Base-by-base conservation (phyloP, 1,284 basidiomycete species). In the Ustilago bromivora region DNA sequence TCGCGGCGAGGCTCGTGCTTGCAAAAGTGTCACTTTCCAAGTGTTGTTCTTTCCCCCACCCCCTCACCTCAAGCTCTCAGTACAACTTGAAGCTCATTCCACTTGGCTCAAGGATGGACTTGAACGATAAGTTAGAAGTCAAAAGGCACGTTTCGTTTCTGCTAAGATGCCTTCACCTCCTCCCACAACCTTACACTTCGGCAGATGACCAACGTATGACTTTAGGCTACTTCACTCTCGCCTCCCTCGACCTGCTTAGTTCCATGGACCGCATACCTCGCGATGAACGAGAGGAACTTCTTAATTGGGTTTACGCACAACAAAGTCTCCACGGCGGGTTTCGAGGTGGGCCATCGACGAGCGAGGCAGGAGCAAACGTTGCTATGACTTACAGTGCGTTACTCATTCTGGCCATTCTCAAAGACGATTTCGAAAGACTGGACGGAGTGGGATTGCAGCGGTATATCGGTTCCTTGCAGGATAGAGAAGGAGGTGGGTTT, bases 281-380 rank as follows among this genome's bases (percentile, higher is more conserved):
- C 1, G 53, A 61, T 5, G 79, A 85, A 32, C 46, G 63, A 7
- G 3, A 34, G 3, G 77, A 73, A 11, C 74, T 76, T 6, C 60
- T 68, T 6, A 89, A 91, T 61, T 97, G 95, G 95, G 90, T 98
- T 57, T 97, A 95, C 93, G 89, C 89, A 15, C 91, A 95, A 84
- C 93, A 95, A 80, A 89, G 89, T 84, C 53, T 75, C 9, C 15
- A 53, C 81, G 82, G 82, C 5, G 81, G 82, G 1, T 84, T 83
- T 32, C 53, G 74, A 13, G 78, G 81, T 11, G 61, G 59, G 0
- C 67, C 72, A 1, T 57, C 63, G 40, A 51, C 31, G 4, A 13
- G 40, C 0, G 43, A 55, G 52, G 38, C 46, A 5, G 60, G 47
- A 17, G 55, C 60, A 3, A 79, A 85, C 28, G 41, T 85, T 3